A percentile compares a stretch with the other conserved stretches of the same genome.
Evolutionary conservation across 495 filamentous ascomycete species (phyloP).

Genomic region (Lindgomyces ingoldianus): DNA sequence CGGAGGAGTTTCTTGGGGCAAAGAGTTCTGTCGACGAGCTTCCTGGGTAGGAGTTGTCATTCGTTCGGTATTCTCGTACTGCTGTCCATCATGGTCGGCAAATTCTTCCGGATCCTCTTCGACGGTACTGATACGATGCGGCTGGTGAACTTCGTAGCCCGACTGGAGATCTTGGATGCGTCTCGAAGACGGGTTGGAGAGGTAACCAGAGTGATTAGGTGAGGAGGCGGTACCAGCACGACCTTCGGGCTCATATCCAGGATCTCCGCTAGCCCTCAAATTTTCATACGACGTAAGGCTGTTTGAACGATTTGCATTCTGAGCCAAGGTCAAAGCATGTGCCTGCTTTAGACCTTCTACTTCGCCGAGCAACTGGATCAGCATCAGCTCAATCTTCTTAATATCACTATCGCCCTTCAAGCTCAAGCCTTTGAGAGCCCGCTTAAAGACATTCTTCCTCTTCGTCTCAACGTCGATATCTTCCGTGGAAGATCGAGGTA

Average conservation of each 20-base stretch:
- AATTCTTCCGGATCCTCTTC: slow-evolving; percentile 58
- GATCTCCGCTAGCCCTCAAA: slow-evolving; percentile 57
- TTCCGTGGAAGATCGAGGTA: slow-evolving; percentile 57
- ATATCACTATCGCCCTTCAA: slow-evolving; percentile 86
- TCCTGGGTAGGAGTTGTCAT: slow-evolving; percentile 49
- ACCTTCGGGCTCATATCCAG: slow-evolving; percentile 80
- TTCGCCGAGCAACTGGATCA: slow-evolving; percentile 85
- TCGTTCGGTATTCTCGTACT: slow-evolving; percentile 45
- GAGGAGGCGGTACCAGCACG: slow-evolving; percentile 74
- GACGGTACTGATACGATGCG: slow-evolving; percentile 84
- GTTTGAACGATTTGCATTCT: slow-evolving; percentile 32
- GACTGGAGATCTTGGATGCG: slow-evolving; percentile 60
- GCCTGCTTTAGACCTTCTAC: slow-evolving; percentile 81
- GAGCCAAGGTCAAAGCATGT: slow-evolving; percentile 42
- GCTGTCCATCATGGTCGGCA: slow-evolving; percentile 39
- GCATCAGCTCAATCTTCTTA: slow-evolving; percentile 90
- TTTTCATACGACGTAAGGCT: slow-evolving; percentile 55
- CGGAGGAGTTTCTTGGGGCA: slow-evolving; percentile 73
- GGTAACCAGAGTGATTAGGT: slow-evolving; percentile 75
- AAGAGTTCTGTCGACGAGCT: slow-evolving; percentile 46
- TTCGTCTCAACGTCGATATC: slow-evolving; percentile 71
- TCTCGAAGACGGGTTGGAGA: slow-evolving; percentile 66
- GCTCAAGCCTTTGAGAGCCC: slow-evolving; percentile 85
- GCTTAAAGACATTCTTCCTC: slow-evolving; percentile 85
- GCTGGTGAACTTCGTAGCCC: slow-evolving; percentile 60